Evolutionary conservation across 768 basidiomycete genomes (phyloP).

Genomic region (Lactarius indigo): DNA sequence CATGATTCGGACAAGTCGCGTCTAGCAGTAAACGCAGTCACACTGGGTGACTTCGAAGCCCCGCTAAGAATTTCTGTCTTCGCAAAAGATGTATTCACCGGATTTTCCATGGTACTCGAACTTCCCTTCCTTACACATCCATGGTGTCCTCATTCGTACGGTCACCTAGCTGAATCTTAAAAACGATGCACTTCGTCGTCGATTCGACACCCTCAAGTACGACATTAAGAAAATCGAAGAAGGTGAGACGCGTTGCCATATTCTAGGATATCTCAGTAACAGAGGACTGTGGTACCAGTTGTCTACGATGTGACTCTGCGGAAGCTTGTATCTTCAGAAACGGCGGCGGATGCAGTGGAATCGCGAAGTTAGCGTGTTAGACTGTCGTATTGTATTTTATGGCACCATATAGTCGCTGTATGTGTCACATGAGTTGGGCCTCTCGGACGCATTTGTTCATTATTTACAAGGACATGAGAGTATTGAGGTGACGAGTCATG

Average conservation of each 20-base stretch:
- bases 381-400: conserved; percentile 1
- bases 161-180: conserved; percentile 67
- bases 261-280: background rate
- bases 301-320: conserved; percentile 83
- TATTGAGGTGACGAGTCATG: background rate
- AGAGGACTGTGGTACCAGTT: conserved; percentile 41
- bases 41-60: conserved; percentile 74
- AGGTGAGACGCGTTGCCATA: conserved; percentile 42
- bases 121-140: background rate
- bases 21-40: conserved; percentile 78
- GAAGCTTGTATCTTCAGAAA: conserved; percentile 45
- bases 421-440: background rate
- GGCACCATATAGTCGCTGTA: background rate
- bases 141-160: background rate
- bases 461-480: background rate
- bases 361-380: conserved; percentile 13
- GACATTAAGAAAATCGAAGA: conserved; percentile 89
- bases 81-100: conserved; percentile 78
- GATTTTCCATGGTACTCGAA: conserved; percentile 71
- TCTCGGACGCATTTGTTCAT: background rate
- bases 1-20: conserved; percentile 51
- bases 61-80: conserved; percentile 75
- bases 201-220: conserved; percentile 81
- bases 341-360: conserved; percentile 5
- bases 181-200: conserved; percentile 68